These are phyloP conservation scores for Sisymbrium irio DNA, from an alignment of 345 rosid genomes.

Conservation along the genomic window DNA sequence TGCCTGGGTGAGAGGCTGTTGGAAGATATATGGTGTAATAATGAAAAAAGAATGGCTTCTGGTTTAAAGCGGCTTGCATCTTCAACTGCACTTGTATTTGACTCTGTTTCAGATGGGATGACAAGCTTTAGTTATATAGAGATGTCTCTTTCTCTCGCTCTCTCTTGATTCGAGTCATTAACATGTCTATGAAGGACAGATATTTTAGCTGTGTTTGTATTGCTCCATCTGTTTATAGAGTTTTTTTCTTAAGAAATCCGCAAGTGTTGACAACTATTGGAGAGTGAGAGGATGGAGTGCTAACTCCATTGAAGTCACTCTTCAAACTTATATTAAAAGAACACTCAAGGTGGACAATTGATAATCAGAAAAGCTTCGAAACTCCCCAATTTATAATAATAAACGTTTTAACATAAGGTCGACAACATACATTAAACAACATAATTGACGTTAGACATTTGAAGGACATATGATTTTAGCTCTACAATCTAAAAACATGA, in stretches of 20 bases:
- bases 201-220: conserved; percentile 17
- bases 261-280: neutral
- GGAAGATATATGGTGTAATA: neutral
- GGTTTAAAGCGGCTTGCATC: conserved; percentile 17
- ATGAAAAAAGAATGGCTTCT: conserved; percentile 22
- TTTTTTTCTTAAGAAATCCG: neutral
- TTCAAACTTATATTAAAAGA: neutral
- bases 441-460: conserved; percentile 9
- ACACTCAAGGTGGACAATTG: neutral
- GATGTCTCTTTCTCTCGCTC: neutral
- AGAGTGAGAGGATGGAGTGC: neutral
- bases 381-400: neutral
- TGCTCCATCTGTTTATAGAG: conserved; percentile 1
- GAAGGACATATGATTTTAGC: neutral
- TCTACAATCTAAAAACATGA: too few relatives aligned
- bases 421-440: conserved; percentile 24
- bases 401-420: neutral
- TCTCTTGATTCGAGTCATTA: neutral
- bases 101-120: conserved; percentile 43
- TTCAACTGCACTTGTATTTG: conserved; percentile 34
- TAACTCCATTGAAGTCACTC: neutral
- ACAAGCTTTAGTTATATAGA: conserved; percentile 7
- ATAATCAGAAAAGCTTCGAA: neutral
- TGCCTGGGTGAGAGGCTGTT: neutral
- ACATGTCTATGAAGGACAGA: neutral